Evolutionary conservation across 1,284 basidiomycete species (phyloP), one percentile per base, ranked within the genome.

Genomic region (Austropuccinia psidii): DNA sequence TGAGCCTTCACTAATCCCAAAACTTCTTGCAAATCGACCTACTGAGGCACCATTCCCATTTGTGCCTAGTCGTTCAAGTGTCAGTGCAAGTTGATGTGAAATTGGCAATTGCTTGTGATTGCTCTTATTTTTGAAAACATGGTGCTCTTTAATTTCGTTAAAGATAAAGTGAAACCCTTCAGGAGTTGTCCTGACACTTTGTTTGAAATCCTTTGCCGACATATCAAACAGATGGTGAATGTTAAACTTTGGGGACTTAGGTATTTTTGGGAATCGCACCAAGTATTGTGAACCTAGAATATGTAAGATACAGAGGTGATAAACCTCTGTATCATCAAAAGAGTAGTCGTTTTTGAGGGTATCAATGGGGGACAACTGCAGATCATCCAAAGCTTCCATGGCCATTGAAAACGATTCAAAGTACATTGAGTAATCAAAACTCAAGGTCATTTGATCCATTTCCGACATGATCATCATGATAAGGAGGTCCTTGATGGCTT

Each of bases 41-140:
- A 69, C 41, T 8, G 15, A 45, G 2, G 41, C 37, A 17, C 67
- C 67, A 47, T 69, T 69, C 15, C 67, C 54, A 27, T 58, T 69
- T 8, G 50, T 55, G 11, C 67, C 67, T 31, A 69, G 39, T 11
- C 54, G 33, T 35, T 67, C 65, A 21, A 65, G 27, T 5, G 7
- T 65, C n/a, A 65, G 17, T 11, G 62, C 62, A 1, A 65, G 27
- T 49, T 65, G 62, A 17, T 65, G 62, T 2, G 29, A 1, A 21
- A 65, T 45, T 4, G 62, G 62, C 5, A 45, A 45, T 8, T 47
- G 62, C 13, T 21, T 39, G 17, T 49, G n/a, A n/a, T 15, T 11
- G 21, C 21, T 11, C 4, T 2, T n/a, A 27, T 11, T 24, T 8
- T 45, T 8, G 33, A 65, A 67, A 0, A 49, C 35, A 24, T 45